These are phyloP conservation scores for Lichtheimia ramosa DNA, from an alignment of 371 early-diverging fungal genomes.

Conservation along the genomic window DNA sequence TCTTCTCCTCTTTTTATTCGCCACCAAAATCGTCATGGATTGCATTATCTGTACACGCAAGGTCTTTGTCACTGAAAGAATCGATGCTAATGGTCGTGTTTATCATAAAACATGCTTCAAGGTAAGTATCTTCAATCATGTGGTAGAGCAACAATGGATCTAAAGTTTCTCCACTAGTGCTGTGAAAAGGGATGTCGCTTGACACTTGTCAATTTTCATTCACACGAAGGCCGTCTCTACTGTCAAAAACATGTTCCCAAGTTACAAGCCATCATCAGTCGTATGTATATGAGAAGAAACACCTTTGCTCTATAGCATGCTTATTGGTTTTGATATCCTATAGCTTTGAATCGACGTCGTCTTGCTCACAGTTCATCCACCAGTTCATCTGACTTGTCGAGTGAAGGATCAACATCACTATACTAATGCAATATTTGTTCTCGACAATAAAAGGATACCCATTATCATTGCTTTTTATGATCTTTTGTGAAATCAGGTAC, in stretches of 20 bases:
- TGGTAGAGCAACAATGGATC: neutral
- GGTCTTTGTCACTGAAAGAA: slow-evolving; percentile 64
- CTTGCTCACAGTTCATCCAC: too few species aligned
- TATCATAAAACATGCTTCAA: slow-evolving; percentile 61
- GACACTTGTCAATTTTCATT: slow-evolving; percentile 38
- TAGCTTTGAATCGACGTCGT: too few species aligned
- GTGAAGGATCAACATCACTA: too few species aligned
- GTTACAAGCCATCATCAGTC: slow-evolving; percentile 27
- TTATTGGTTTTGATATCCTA: too few species aligned
- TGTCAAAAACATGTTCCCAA: slow-evolving; percentile 48
- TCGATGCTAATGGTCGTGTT: slow-evolving; percentile 57
- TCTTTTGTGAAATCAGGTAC: too few species aligned
- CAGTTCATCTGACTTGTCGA: too few species aligned
- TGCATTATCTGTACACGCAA: slow-evolving; percentile 57
- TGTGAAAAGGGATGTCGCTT: slow-evolving; percentile 37
- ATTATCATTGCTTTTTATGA: too few species aligned
- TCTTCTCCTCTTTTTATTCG: too few species aligned
- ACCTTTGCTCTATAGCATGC: too few species aligned
- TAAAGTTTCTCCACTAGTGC: slow-evolving; percentile 12
- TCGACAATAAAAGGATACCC: too few species aligned
- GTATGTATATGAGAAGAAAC: slow-evolving; percentile 5
- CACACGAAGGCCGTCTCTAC: slow-evolving; percentile 26
- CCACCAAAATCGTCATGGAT: slow-evolving; percentile 8
- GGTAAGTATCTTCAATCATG: slow-evolving; percentile 24
- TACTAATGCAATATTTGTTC: too few species aligned